These are phyloP conservation scores for Paecilomyces formosus DNA, from an alignment of 2,329 filamentous ascomycete genomes.

Conservation along the genomic window DNA sequence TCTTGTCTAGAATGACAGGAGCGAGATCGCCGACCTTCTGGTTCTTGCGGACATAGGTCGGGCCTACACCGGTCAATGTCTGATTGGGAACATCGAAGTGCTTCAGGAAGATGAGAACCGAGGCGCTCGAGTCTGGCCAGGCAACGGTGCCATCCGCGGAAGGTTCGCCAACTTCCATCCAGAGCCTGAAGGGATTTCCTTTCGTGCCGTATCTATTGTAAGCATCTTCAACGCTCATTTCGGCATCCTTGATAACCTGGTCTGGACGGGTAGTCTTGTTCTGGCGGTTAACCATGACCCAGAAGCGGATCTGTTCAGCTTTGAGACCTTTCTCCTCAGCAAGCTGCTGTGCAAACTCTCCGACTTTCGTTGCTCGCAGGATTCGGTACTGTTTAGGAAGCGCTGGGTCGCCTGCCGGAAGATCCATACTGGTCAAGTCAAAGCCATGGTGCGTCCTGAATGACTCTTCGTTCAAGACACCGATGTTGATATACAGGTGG, in stretches of 20 bases:
- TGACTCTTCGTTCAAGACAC: constrained; percentile 72
- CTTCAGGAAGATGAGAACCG: constrained; percentile 85
- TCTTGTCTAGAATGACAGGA: constrained; percentile 67
- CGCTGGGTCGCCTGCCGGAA: constrained; percentile 55
- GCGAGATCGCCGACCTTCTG: constrained; percentile 83
- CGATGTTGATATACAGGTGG: constrained; percentile 82
- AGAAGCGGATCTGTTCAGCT: constrained; percentile 67
- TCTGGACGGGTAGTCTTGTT: constrained; percentile 95
- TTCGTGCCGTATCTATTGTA: constrained; percentile 61
- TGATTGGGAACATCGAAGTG: constrained; percentile 77
- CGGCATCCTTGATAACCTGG: constrained; percentile 69
- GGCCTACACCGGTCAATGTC: constrained; percentile 65
- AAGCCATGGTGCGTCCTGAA: constrained; percentile 78
- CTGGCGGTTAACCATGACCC: constrained; percentile 97
- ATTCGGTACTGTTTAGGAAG: constrained; percentile 67
- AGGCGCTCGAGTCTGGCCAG: constrained; percentile 53
- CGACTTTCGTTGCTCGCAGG: constrained; percentile 65
- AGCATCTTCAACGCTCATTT: constrained; percentile 71
- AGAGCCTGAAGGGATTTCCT: constrained; percentile 65
- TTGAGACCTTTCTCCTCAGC: constrained; percentile 64
- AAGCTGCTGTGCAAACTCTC: constrained; percentile 64
- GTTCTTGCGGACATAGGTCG: constrained; percentile 79
- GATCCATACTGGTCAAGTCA: constrained; percentile 67
- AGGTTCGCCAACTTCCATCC: constrained; percentile 71
- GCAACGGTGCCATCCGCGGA: constrained; percentile 62